Conservation (phyloP, 164 flowering plant species). For the Tinospora cordifolia region DNA sequence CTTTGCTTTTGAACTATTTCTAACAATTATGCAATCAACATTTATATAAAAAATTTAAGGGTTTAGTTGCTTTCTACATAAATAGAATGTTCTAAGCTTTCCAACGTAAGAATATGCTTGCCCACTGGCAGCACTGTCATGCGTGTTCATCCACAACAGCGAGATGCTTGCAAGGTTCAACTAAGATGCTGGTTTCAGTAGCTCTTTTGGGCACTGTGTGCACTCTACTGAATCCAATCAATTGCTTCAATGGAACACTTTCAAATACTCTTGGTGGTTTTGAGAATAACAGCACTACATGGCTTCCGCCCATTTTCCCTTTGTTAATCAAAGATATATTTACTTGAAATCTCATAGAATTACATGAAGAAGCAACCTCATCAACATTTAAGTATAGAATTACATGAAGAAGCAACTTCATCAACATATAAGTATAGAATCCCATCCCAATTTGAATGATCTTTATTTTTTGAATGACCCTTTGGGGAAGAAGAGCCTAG, state of each 20-base stretch:
- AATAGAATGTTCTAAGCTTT: conserved; percentile 37
- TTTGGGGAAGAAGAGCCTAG: conserved; percentile 15
- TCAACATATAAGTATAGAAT: no score
- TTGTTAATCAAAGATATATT: conserved; percentile 47
- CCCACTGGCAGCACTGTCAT: conserved; percentile 54
- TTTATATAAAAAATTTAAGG: no score
- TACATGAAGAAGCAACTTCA: no score
- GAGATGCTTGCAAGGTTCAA: conserved; percentile 76
- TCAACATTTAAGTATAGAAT: conserved; percentile 39
- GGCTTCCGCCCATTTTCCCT: conserved; percentile 70
- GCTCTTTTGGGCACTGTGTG: conserved; percentile 28
- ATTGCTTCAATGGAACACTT: conserved; percentile 63
- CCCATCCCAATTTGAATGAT: no score
- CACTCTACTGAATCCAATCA: conserved; percentile 61
- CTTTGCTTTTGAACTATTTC: no score
- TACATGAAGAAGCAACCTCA: conserved; percentile 31
- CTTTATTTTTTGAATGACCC: no score
- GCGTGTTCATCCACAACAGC: conserved; percentile 49
- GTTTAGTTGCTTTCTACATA: conserved; percentile 21
- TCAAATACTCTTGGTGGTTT: conserved; percentile 20
- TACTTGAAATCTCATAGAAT: no score
- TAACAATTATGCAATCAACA: not conserved
- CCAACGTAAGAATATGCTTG: conserved; percentile 43
- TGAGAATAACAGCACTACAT: conserved; percentile 60
- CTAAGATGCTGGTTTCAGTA: conserved; percentile 38